Percentiles rank a stretch among this genome's conserved stretches.
Evolutionary conservation across 1,139 yeast genomes (phyloP).

Genomic region (Chernovozyma sophiae-reginae): DNA sequence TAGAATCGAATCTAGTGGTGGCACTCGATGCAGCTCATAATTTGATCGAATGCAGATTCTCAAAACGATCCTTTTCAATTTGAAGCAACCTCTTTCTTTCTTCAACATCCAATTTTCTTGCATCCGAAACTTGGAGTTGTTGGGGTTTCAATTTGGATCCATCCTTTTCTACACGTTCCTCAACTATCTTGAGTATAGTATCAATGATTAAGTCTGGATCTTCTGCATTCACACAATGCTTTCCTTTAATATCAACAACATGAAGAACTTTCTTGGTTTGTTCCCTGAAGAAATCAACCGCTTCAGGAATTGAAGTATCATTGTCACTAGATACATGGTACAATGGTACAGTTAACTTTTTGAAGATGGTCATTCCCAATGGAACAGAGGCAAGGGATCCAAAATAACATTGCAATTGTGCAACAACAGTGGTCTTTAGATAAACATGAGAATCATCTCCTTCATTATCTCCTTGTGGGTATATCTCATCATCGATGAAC

Average conservation of each 20-base stretch:
- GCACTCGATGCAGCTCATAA: not conserved
- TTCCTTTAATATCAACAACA: constrained; percentile 30
- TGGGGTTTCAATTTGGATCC: constrained; percentile 1
- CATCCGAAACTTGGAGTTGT: not conserved
- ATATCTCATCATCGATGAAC: constrained; percentile 27
- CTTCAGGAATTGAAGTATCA: constrained; percentile 34
- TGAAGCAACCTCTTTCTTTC: constrained; percentile 1
- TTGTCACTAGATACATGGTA: constrained; percentile 38
- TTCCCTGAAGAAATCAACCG: constrained; percentile 17
- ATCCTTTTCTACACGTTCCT: constrained; percentile 3
- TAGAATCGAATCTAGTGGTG: too few species aligned
- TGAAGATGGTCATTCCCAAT: constrained; percentile 22
- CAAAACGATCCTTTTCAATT: not conserved
- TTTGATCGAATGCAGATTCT: not conserved
- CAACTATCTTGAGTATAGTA: constrained; percentile 8
- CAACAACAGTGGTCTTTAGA: constrained; percentile 31
- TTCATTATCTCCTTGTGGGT: constrained; percentile 17
- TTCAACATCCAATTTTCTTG: not conserved
- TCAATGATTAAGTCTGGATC: constrained; percentile 38
- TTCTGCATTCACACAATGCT: constrained; percentile 46
- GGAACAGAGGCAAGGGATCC: constrained; percentile 25
- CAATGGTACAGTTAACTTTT: constrained; percentile 33
- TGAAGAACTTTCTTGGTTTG: constrained; percentile 21
- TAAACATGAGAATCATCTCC: constrained; percentile 13
- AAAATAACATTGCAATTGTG: constrained; percentile 42